Conservation (phyloP, 2,329 filamentous ascomycete genomes). For the Graphilbum fragrans region DNA sequence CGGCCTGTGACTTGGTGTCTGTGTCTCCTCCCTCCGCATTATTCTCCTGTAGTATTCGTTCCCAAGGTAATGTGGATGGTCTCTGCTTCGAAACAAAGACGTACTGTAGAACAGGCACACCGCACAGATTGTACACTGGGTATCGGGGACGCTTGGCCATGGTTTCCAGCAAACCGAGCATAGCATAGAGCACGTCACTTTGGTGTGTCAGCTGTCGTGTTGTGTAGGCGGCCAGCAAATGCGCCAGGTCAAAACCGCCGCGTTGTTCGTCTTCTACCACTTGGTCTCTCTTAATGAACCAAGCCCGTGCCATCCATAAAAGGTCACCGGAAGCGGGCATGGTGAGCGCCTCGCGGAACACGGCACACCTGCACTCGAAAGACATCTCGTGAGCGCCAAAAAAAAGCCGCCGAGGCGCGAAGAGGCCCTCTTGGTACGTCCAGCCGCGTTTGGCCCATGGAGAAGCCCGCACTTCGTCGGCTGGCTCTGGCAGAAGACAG, state of each 20-base stretch:
- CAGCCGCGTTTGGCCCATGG: slow-evolving; percentile 14
- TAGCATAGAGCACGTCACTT: not conserved
- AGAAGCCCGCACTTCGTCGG: not conserved
- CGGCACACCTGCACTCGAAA: slow-evolving; percentile 6
- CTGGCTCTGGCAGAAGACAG: slow-evolving; percentile 1
- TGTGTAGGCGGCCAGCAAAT: not conserved
- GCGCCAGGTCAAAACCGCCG: not conserved
- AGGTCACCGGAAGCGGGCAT: not conserved
- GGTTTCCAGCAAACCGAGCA: not conserved
- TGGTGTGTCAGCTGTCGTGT: not conserved
- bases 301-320: not conserved
- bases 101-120: not conserved
- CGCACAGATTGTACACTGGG: not conserved
- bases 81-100: too few species aligned
- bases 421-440: slow-evolving; percentile 17
- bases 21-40: too few species aligned
- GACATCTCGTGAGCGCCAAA: slow-evolving; percentile 15
- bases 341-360: not conserved
- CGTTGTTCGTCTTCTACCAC: not conserved
- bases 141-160: not conserved
- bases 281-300: not conserved
- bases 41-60: too few species aligned
- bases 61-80: too few species aligned
- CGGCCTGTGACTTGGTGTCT: not conserved
- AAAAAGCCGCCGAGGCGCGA: slow-evolving; percentile 13